Base-by-base conservation (phyloP, 78 protist species). In the Bigelowiella natans region DNA sequence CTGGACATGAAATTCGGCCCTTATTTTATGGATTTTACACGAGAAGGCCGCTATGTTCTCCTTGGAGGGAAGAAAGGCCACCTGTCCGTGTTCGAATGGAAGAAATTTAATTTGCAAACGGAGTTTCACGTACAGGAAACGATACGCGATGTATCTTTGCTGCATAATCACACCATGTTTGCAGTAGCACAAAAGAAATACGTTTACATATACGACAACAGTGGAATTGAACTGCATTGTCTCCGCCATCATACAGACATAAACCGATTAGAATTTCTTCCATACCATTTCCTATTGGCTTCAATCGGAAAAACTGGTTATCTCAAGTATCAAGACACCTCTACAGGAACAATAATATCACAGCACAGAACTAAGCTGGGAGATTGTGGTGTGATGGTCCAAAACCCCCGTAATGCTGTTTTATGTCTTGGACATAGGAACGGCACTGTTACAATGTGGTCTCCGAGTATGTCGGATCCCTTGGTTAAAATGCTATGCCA, bases 101-200 rank as follows among this genome's bases (percentile, higher is more conserved):
- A 36, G 39, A 2, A 88, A 11, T 89, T 91, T 83, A 38, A 39
- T 34, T 91, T 96, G 38, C 18, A 51, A 18, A 83, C 86, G 29
- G 99, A 98, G 88, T 11, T 95, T 7, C 93, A 96, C 30, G 73
- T 97, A 0, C 26, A 34, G 30, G 96, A 97, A 86, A 88, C 94
- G 3, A 88, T 95, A 85, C 36, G 94, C 1, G 99, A 96, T 82
- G 95, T 96, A 7, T 30, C 92, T 34, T 96, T 93, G 85, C 93
- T 97, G 88, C 96, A 96, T 84, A 94, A 98, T 91, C 94, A 95
- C 37, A 38, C 95, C 30, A 91, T 98, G 97, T 91, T 95, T 40
- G 99, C 99, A 1, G 95, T 95, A 0, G 99, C 99, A 11, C 99
- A 97, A 93, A 92, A 93, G 85, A 94, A 95, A 90, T 92, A 95